These are phyloP conservation scores for Fusarium nanum DNA, from an alignment of 2,329 filamentous ascomycete genomes.

Conservation along the genomic window DNA sequence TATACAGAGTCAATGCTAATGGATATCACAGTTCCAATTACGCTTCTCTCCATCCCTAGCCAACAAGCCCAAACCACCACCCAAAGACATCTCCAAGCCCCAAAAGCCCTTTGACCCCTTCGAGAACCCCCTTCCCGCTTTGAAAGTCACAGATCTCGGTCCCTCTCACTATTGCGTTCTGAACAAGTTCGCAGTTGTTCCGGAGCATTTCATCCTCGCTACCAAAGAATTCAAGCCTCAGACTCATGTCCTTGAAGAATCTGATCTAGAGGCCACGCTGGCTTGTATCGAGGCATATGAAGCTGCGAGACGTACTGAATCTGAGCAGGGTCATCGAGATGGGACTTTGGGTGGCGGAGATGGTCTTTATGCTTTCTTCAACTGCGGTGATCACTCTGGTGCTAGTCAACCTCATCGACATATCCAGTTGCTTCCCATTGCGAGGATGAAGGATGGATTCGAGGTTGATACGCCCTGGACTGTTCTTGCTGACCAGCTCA, in stretches of 20 bases:
- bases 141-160: slow-evolving; percentile 64
- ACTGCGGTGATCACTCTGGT: slow-evolving; percentile 74
- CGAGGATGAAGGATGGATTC: slow-evolving; percentile 69
- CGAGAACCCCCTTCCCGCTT: slow-evolving; percentile 65
- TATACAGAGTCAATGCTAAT: not conserved
- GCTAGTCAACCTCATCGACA: slow-evolving; percentile 79
- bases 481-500: slow-evolving; percentile 59
- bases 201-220: slow-evolving; percentile 77
- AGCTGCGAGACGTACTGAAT: slow-evolving; percentile 9
- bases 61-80: slow-evolving; percentile 69
- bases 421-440: slow-evolving; percentile 75
- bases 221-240: slow-evolving; percentile 74
- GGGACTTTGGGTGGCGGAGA: slow-evolving; percentile 18
- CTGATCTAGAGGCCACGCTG: slow-evolving; percentile 71
- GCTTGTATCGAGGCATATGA: slow-evolving; percentile 70
- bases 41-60: slow-evolving; percentile 77
- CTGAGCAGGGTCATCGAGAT: slow-evolving; percentile 6
- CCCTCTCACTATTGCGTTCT: slow-evolving; percentile 73
- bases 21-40: slow-evolving; percentile 71
- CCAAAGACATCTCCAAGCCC: slow-evolving; percentile 46
- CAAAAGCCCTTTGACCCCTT: slow-evolving; percentile 70
- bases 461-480: slow-evolving; percentile 55
- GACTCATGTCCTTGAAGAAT: slow-evolving; percentile 69
- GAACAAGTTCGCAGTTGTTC: slow-evolving; percentile 80
- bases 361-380: slow-evolving; percentile 75